Percentiles rank a stretch among this genome's conserved stretches.
Conservation (phyloP, 2,329 filamentous ascomycete genomes). For the Ustilaginoidea virens region DNA sequence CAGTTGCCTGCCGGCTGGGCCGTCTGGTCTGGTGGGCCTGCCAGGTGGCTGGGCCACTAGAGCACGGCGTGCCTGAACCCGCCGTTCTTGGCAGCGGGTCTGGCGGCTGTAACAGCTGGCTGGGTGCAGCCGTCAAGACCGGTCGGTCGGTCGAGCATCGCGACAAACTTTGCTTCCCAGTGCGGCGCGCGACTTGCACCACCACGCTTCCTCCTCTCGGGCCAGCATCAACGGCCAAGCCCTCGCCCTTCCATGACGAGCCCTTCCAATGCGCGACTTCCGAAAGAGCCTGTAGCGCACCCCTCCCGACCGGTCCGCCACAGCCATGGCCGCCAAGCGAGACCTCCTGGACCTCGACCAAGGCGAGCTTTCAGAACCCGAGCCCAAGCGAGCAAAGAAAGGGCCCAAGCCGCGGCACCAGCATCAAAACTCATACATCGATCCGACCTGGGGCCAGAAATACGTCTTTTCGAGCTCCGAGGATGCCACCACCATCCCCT, state of each 20-base stretch:
- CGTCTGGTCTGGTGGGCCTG: no score
- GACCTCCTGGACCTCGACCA: constrained; percentile 15
- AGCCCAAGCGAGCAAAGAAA: constrained; percentile 12
- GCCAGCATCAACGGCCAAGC: background rate
- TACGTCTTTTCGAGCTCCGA: constrained; percentile 54
- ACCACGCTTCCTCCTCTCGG: background rate
- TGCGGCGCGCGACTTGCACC: no score
- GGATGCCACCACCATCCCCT: constrained; percentile 26
- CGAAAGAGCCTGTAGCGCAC: no score
- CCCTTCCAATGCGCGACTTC: background rate
- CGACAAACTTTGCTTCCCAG: no score
- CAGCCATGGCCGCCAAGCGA: constrained; percentile 21
- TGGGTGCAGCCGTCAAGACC: no score
- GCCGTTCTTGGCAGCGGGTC: no score
- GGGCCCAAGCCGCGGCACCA: constrained; percentile 21
- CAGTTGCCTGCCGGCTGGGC: no score
- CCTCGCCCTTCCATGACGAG: background rate
- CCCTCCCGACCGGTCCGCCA: background rate
- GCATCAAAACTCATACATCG: constrained; percentile 30
- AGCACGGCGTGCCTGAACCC: no score
- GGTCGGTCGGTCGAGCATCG: no score
- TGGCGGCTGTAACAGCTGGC: no score
- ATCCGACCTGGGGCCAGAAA: constrained; percentile 56
- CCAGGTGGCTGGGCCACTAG: no score
- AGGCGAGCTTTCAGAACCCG: constrained; percentile 11